Evolutionary conservation across 2,329 filamentous ascomycete species (phyloP).

Genomic region (Orbilia brochopaga): DNA sequence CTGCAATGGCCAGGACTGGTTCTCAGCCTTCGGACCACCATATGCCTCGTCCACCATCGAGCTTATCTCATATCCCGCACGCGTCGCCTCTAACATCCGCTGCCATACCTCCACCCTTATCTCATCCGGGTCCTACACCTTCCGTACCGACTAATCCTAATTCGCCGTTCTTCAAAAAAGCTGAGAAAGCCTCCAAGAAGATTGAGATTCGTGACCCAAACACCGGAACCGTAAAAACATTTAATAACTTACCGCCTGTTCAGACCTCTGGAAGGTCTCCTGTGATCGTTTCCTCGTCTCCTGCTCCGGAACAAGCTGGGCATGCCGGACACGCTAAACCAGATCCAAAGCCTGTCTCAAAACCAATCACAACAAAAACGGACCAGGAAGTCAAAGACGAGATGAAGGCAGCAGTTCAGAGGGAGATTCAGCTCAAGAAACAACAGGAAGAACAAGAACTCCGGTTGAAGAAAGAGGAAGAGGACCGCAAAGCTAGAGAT

Average conservation of each 20-base stretch:
- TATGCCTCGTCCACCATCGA: constrained; percentile 69
- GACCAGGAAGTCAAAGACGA: constrained; percentile 81
- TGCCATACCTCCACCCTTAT: constrained; percentile 56
- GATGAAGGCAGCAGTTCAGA: constrained; percentile 72
- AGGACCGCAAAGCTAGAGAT: constrained; percentile 52
- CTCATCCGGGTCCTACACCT: constrained; percentile 62
- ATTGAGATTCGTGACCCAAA: constrained; percentile 53
- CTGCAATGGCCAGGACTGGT: constrained; percentile 78
- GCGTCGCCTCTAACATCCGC: constrained; percentile 61
- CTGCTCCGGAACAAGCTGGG: constrained; percentile 67
- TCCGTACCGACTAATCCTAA: constrained; percentile 62
- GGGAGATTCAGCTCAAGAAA: constrained; percentile 78
- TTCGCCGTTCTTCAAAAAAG: constrained; percentile 64
- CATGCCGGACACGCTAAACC: constrained; percentile 74
- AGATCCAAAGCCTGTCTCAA: constrained; percentile 80
- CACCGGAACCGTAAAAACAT: constrained; percentile 46
- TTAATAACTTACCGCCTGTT: constrained; percentile 60
- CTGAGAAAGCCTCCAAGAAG: constrained; percentile 60
- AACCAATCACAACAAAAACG: constrained; percentile 73
- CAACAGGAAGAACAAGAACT: constrained; percentile 72
- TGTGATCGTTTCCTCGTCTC: constrained; percentile 73
- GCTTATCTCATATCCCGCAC: constrained; percentile 66
- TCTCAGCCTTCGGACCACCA: constrained; percentile 72
- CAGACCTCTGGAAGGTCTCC: constrained; percentile 66
- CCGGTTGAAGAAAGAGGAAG: constrained; percentile 70